Base-by-base conservation (phyloP, 805 yeast species). In the Suhomyces pyralidae region DNA sequence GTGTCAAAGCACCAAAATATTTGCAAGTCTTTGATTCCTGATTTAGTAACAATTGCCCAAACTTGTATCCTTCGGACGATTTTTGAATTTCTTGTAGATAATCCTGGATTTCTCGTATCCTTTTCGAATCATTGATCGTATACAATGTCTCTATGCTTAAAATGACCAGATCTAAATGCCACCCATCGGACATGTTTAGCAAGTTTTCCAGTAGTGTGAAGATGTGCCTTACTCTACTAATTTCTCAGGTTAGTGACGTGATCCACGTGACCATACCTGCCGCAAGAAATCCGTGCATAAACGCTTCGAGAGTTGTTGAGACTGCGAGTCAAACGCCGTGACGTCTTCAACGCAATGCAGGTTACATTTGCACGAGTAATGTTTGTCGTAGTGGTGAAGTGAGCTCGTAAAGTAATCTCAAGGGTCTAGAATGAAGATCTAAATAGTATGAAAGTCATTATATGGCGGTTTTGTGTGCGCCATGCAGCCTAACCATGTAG, bases 1-100 rank as follows among this genome's bases (percentile, higher is more conserved):
- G 83, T 0, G 96, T 90, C 52, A 88, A 76, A 0, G 96, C 96
- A 0, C 96, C 97, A 61, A 90, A 85, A 64, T 86, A 90, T 61
- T 83, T 82, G 55, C 84, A 81, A 52, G 80, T 80, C 44, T 70
- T 58, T 0, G 81, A 75, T 3, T 63, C 61, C 2, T 64, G 61
- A 55, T 46, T 54, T 54, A 90, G 69, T 19, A 90, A 71, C 40
- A 67, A 58, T 34, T 78, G 74, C 0, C 92, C 96, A 22, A 90
- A 61, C 2, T 58, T 56, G 70, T 83, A 76, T 1, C 90, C 93
- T 47, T 77, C 61, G 0, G 70, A 66, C 0, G 85, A 80, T 58
- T 72, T 77, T 63, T 90, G 96, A 5, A 83, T 61, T 3, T 54
- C 58, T 58, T 86, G 93, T 7, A 90, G 76, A 45, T 73, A 69